These are phyloP conservation scores for Penicillium nucicola DNA, from an alignment of 495 filamentous ascomycete genomes.

Conservation along the genomic window DNA sequence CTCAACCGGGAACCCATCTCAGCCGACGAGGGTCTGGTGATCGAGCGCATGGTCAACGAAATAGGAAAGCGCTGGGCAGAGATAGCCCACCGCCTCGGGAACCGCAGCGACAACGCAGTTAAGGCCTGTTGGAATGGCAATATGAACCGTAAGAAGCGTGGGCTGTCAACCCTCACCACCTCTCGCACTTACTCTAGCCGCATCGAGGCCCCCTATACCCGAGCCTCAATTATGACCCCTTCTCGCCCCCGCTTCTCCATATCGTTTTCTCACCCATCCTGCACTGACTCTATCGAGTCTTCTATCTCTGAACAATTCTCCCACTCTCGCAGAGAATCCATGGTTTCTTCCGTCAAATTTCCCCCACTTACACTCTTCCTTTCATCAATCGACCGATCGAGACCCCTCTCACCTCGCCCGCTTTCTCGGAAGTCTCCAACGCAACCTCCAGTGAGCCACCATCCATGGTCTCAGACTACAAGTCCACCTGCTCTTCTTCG, in stretches of 20 bases:
- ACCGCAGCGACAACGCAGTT: conserved; percentile 94
- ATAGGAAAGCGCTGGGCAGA: conserved; percentile 95
- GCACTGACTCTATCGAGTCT: conserved; percentile 26
- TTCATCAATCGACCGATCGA: conserved; percentile 50
- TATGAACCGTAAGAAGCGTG: conserved; percentile 69
- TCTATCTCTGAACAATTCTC: conserved; percentile 12
- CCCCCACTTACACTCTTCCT: conserved; percentile 44
- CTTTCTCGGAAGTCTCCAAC: conserved; percentile 56
- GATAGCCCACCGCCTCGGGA: conserved; percentile 80
- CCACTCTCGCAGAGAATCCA: conserved; percentile 28
- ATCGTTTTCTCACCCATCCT: conserved; percentile 23
- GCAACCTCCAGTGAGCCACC: conserved; percentile 62
- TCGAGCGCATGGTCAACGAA: conserved; percentile 75
- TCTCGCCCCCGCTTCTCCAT: conserved; percentile 32
- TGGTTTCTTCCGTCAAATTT: conserved; percentile 36
- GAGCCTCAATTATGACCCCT: conserved; percentile 34
- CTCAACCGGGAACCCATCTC: conserved; percentile 92
- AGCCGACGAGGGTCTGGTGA: conserved; percentile 77
- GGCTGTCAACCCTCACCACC: conserved; percentile 37
- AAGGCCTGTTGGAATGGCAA: conserved; percentile 99
- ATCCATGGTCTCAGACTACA: conserved; percentile 68
- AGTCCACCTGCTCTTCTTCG: conserved; percentile 58
- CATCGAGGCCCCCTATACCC: conserved; percentile 40
- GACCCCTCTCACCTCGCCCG: conserved; percentile 66
- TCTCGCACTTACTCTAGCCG: conserved; percentile 41